Base-by-base conservation (phyloP, 768 basidiomycete genomes). In the Trametes cubensis region DNA sequence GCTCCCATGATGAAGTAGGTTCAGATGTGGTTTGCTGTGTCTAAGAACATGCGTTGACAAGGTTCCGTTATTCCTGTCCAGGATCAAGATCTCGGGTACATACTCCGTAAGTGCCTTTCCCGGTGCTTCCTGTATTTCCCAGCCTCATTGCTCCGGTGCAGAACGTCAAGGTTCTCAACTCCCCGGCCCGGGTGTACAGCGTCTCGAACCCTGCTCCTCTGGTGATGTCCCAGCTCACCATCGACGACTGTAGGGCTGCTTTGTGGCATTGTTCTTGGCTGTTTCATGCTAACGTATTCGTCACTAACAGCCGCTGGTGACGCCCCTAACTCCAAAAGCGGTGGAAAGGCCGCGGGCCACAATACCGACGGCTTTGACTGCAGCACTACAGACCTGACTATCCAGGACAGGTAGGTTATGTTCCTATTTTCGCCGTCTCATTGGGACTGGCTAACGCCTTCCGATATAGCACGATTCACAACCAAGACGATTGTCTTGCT, bases 401-500 rank as follows among this genome's bases (percentile, higher is more conserved):
- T 73, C 58, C 60, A 70, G 42, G 61, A 72, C 67, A 71, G 69
- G 69, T 65, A 20, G 15, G 61, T 30, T 23, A 42, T 10, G 34
- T 34, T 34, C 34, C 5, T 11, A 6, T 34, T 34, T 34, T 2
- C 6, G 34, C 10, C 34, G 5, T 11, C 34, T 10, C 11, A 34
- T 6, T 34, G 34, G n/a, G n/a, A n/a, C 11, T 34, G 14, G n/a
- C n/a, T 5, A 2, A 41, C 30, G n/a, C 20, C 50, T 30, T 6
- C 21, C 0, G 55, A 45, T 15, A 40, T 46, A 58, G 64, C 51
- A 65, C 57, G 15, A 60, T 74, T 48, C 64, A 68, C 58, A 74
- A 74, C 61, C 73, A 74, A 55, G 73, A 89, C 60, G 87, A 89
- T 66, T 89, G 86, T 68, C 73, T 89, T 25, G 85, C 88, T 20